Conservation (phyloP, 768 basidiomycete genomes). For the Pleurotus salmoneostramineus region DNA sequence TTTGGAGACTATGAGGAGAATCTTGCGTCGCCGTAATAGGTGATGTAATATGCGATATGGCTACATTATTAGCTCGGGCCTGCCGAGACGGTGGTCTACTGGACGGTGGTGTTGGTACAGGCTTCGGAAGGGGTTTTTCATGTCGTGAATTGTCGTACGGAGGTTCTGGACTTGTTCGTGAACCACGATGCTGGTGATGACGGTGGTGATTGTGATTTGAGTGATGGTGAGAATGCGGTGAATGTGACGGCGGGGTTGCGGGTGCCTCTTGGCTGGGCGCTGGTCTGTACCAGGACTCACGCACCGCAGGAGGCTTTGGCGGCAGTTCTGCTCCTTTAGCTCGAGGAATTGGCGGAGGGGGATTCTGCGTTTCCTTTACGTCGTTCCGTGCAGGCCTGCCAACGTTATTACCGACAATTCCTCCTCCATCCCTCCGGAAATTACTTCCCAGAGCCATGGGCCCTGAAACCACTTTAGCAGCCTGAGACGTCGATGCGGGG, state of each 20-base stretch:
- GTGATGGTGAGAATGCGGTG: background rate
- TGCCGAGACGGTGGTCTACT: background rate
- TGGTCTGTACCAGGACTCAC: constrained; percentile 6
- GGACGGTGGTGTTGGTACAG: constrained; percentile 5
- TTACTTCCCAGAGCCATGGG: constrained; percentile 30
- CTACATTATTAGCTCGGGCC: constrained; percentile 5
- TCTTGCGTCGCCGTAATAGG: background rate
- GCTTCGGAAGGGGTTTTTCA: constrained; percentile 2
- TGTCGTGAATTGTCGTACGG: background rate
- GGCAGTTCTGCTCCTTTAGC: background rate
- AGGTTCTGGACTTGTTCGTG: constrained; percentile 1
- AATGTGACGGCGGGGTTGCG: background rate
- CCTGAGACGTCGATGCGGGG: constrained; percentile 13
- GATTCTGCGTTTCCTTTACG: constrained; percentile 1
- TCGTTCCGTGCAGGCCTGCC: background rate
- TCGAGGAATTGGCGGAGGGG: background rate
- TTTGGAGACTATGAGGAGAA: background rate
- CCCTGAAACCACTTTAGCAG: constrained; percentile 26
- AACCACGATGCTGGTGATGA: background rate
- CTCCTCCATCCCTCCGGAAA: constrained; percentile 1
- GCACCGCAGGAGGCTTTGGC: background rate
- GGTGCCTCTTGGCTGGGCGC: background rate
- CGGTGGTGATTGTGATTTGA: background rate
- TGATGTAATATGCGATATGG: background rate
- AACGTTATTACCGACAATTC: background rate